Evolutionary conservation across 352 stramenopile species (phyloP).

Genomic region (Phytophthora niederhauseri): DNA sequence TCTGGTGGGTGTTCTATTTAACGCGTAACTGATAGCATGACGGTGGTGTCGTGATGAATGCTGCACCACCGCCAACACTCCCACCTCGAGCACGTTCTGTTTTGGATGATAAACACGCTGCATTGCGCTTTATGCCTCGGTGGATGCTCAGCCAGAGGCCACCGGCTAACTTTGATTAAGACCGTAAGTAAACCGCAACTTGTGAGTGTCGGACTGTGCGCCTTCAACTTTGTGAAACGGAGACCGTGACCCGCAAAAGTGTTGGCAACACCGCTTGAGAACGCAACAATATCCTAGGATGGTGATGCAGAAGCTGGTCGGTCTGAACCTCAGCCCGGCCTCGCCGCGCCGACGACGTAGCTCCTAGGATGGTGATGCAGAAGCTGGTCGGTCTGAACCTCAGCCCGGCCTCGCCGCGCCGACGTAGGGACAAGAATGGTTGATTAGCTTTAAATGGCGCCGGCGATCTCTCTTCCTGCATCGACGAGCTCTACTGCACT

Average conservation of each 20-base stretch:
- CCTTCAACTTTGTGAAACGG: not conserved
- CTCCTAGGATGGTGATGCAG: slow-evolving; percentile 26
- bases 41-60: no score
- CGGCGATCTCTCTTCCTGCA: slow-evolving; percentile 19
- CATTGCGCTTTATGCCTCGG: no score
- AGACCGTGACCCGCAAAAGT: slow-evolving; percentile 20
- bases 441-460: slow-evolving; percentile 28
- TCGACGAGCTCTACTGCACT: slow-evolving; percentile 29
- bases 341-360: not conserved
- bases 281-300: slow-evolving; percentile 21
- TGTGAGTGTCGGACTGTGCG: no score
- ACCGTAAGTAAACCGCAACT: no score
- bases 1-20: not conserved
- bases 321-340: slow-evolving; percentile 14
- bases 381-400: slow-evolving; percentile 30
- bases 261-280: slow-evolving; percentile 21
- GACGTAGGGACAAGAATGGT: slow-evolving; percentile 24
- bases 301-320: slow-evolving; percentile 30
- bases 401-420: not conserved
- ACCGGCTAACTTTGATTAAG: no score
- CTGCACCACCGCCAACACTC: not conserved
- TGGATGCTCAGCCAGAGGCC: no score
- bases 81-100: no score
- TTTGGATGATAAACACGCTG: no score
- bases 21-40: not conserved